Conservation (phyloP, 352 stramenopile species). For the Aphanomyces invadans region DNA sequence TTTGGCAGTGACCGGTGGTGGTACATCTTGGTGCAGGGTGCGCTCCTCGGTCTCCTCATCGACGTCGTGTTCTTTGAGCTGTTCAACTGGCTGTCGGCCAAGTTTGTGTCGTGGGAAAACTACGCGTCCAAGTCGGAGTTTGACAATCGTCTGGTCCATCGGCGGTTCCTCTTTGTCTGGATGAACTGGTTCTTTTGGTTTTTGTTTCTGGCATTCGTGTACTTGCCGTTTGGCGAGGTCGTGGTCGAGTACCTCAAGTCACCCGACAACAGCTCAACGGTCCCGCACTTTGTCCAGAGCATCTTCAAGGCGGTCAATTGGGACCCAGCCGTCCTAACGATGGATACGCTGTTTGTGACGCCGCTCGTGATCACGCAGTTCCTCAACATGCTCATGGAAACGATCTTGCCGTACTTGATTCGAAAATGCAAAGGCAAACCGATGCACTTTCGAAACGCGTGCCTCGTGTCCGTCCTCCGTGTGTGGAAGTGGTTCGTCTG, state of each 20-base stretch:
- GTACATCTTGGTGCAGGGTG: conserved; percentile 82
- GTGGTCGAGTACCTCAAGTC: conserved; percentile 54
- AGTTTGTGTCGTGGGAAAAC: conserved; percentile 83
- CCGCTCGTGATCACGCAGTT: conserved; percentile 83
- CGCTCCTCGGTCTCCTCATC: conserved; percentile 73
- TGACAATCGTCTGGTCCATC: conserved; percentile 79
- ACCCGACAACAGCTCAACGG: conserved; percentile 30
- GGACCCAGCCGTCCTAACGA: conserved; percentile 43
- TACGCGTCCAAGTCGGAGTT: conserved; percentile 81
- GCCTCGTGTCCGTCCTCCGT: not conserved
- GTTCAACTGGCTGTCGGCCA: conserved; percentile 83
- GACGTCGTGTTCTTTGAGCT: conserved; percentile 86
- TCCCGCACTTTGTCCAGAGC: conserved; percentile 9
- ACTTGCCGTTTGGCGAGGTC: conserved; percentile 70
- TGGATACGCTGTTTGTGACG: conserved; percentile 84
- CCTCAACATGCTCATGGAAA: conserved; percentile 83
- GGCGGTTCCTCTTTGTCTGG: conserved; percentile 86
- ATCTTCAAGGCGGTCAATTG: conserved; percentile 21
- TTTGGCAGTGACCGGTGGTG: conserved; percentile 82
- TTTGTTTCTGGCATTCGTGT: conserved; percentile 85
- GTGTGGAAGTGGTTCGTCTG: not conserved
- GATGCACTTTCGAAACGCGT: conserved; percentile 19
- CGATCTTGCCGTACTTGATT: conserved; percentile 74
- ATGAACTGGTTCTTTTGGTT: conserved; percentile 92
- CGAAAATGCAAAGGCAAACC: conserved; percentile 55